phyloP scores from a whole-genome alignment of 257 asterid species.

The Nyctanthes arbortristis region DNA sequence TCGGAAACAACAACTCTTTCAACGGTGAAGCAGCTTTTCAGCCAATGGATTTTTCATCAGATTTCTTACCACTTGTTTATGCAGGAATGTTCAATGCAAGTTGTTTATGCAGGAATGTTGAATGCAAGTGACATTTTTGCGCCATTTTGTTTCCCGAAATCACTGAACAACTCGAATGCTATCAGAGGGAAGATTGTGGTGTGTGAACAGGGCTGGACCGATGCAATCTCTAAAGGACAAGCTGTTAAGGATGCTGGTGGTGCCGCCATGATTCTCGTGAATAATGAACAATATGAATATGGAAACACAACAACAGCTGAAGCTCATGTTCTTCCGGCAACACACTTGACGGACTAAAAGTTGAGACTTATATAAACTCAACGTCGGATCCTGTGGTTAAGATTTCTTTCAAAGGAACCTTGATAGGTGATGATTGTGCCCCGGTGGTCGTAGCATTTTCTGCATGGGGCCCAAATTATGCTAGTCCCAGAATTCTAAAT shows the following conservation, averaged over 20 bases:
- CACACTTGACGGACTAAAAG: conserved; percentile 27
- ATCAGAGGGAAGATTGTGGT: conserved; percentile 27
- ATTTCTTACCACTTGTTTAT: conserved; percentile 32
- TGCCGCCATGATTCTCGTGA: conserved; percentile 27
- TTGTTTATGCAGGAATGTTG: background rate
- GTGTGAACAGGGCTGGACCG: conserved; percentile 9
- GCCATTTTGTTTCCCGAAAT: conserved; percentile 20
- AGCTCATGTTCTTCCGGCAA: conserved; percentile 31
- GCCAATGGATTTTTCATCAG: conserved; percentile 26
- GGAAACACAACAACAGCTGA: conserved; percentile 5
- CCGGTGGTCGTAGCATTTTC: conserved; percentile 51
- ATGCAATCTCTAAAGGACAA: background rate
- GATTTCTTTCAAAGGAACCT: conserved; percentile 43
- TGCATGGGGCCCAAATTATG: too few relatives aligned
- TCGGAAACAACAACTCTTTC: conserved; percentile 31
- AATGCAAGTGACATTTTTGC: conserved; percentile 17
- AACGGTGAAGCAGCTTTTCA: conserved; percentile 40
- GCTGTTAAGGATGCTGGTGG: conserved; percentile 34
- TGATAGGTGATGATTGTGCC: conserved; percentile 39
- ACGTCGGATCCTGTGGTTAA: conserved; percentile 29
- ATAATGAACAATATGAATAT: background rate
- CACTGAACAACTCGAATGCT: conserved; percentile 13
- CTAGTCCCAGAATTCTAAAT: conserved; percentile 54
- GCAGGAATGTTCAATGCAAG: too few relatives aligned
- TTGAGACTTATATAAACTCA: conserved; percentile 30